A percentile compares a stretch with the other conserved stretches of the same genome.
These are phyloP conservation scores for Thuja plicata DNA, from an alignment of 83 land plant genomes.

Conservation along the genomic window DNA sequence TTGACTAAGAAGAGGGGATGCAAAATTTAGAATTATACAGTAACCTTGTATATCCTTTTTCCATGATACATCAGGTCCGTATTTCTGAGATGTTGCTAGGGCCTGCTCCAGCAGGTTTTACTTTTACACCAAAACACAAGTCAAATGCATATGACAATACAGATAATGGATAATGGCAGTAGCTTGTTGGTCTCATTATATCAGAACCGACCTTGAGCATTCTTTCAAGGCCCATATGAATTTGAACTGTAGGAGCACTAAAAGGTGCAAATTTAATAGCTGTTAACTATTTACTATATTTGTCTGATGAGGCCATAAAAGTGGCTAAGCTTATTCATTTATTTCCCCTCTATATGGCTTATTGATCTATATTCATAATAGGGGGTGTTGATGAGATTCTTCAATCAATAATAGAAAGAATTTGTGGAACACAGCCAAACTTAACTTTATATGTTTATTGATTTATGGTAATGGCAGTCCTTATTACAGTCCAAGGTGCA, in stretches of 20 bases:
- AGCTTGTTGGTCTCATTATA: background rate
- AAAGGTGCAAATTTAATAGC: background rate
- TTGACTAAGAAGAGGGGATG: background rate
- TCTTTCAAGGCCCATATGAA: background rate
- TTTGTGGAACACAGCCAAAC: background rate
- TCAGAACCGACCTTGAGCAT: background rate
- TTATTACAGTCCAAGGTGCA: background rate
- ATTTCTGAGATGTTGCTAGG: constrained; percentile 95
- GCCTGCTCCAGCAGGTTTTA: constrained; percentile 85
- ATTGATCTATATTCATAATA: background rate
- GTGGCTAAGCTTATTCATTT: background rate
- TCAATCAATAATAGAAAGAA: background rate
- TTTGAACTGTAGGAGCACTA: too few relatives aligned
- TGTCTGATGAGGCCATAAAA: background rate
- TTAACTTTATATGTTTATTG: background rate
- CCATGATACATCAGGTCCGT: constrained; percentile 56
- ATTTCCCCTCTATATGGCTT: background rate
- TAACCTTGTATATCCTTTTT: background rate
- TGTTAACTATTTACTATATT: background rate
- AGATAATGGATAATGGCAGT: constrained; percentile 75
- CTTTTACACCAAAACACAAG: constrained; percentile 95
- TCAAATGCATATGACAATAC: constrained; percentile 97
- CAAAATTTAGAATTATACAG: background rate
- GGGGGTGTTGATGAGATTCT: background rate
- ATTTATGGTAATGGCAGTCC: background rate